phyloP scores from a whole-genome alignment of 2,329 filamentous ascomycete genomes.

The Fusarium chaquense region DNA sequence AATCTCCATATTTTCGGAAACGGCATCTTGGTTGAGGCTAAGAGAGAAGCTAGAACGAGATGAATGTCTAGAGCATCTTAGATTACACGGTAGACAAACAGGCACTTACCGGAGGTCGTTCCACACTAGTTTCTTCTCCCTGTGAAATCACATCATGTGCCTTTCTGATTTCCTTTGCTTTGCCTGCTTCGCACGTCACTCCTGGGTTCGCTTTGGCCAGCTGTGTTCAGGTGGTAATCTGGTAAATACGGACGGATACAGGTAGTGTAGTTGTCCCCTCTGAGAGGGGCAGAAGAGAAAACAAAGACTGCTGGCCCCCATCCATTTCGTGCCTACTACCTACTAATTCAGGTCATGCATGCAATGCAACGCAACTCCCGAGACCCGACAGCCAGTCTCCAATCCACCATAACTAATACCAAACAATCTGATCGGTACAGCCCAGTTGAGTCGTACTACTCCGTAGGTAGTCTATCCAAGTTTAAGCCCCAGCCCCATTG shows the following conservation, averaged over 20 bases:
- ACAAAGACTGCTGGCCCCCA: conserved; percentile 18
- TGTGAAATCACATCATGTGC: conserved; percentile 37
- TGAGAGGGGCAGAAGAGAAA: conserved; percentile 23
- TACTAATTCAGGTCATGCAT: conserved; percentile 39
- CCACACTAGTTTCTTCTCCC: conserved; percentile 35
- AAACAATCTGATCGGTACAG: conserved; percentile 29
- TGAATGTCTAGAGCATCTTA: conserved; percentile 16
- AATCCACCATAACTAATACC: conserved; percentile 44
- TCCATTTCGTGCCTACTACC: not conserved
- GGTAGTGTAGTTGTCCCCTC: conserved; percentile 13
- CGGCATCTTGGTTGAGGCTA: conserved; percentile 35
- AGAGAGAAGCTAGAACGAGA: conserved; percentile 35
- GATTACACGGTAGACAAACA: not conserved
- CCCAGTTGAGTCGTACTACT: not conserved
- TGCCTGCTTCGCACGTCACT: conserved; percentile 37
- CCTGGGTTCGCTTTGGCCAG: conserved; percentile 5
- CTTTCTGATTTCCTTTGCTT: conserved; percentile 3
- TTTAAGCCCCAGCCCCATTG: conserved; percentile 22
- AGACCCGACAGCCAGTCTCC: conserved; percentile 37
- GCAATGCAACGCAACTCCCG: conserved; percentile 41
- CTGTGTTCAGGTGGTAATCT: not conserved
- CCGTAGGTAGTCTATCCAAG: conserved; percentile 2
- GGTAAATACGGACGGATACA: not conserved
- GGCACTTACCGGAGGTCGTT: conserved; percentile 26
- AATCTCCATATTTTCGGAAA: conserved; percentile 36